Evolutionary conservation across 352 stramenopile species (phyloP), one percentile per base, ranked within the genome.

Genomic region (Pythium biforme): DNA sequence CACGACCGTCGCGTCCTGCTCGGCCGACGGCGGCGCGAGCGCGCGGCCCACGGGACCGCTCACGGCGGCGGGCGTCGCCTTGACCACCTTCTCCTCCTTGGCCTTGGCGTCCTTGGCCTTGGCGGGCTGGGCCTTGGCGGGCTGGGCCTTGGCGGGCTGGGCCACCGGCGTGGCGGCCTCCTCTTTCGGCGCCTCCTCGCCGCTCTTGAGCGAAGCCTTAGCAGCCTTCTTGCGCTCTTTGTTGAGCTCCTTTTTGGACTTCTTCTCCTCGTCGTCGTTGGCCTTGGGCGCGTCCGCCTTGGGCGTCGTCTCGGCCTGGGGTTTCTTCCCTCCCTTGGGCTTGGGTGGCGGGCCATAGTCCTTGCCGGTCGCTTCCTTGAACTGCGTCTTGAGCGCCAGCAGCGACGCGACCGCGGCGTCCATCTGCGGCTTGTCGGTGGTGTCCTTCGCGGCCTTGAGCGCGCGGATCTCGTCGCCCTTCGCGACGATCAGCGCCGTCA

Each of bases 221-320:
- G 88, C 75, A 17, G 80, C 83, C 67, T 94, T 94, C 80, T 94
- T 94, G 59, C 77, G 78, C 72, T 94, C 85, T 73, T 94, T 94
- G 74, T 92, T 94, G 15, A 94, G 74, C 70, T 94, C 81, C 75
- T 94, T 94, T 75, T 94, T 94, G 62, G 77, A 89, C 66, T 90
- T 92, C 55, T 90, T 91, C 37, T 57, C 73, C 7, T 76, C 67
- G 25, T 92, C 78, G 25, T 74, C 74, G 23, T 64, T 34, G 20
- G 26, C 15, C 40, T 43, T 41, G 6, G 27, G 29, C 55, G 19
- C 23, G 0, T 19, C 39, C 11, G 39, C 39, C 40, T 23, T 47
- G 40, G 40, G 17, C 37, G 47, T 25, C 11, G 53, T 23, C n/a
- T 66, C 52, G 22, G 48, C 31, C 55, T 74, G 55, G 25, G 67